Conservation (phyloP, 257 asterid genomes). For the Plantago elongata region DNA sequence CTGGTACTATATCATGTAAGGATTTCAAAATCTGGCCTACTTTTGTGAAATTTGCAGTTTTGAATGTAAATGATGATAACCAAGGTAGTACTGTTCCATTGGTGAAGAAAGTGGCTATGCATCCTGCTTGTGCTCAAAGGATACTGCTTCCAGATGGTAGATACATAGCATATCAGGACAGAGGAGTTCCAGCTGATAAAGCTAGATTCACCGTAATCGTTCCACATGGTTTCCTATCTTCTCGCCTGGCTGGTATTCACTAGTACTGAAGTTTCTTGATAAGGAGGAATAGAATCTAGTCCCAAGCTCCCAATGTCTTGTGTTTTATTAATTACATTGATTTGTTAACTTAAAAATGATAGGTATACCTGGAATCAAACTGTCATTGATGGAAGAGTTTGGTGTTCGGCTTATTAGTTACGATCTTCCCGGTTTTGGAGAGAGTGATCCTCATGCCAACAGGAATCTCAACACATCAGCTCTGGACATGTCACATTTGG, state of each 20-base stretch:
- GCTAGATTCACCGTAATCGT: conserved; percentile 56
- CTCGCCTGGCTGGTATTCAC: conserved; percentile 66
- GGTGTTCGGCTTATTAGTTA: conserved; percentile 74
- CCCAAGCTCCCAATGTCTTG: neutral
- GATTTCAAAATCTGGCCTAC: too few relatives aligned
- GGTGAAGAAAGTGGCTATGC: conserved; percentile 48
- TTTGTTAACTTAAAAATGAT: conserved; percentile 14
- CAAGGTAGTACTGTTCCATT: conserved; percentile 26
- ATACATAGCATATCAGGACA: conserved; percentile 64
- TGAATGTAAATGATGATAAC: conserved; percentile 42
- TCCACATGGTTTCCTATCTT: conserved; percentile 70
- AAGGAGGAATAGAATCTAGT: neutral
- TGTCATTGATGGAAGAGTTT: conserved; percentile 60
- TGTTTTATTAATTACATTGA: neutral
- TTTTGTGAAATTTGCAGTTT: conserved; percentile 36
- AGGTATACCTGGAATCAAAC: conserved; percentile 66
- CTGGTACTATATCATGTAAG: too few relatives aligned
- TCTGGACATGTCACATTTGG: conserved; percentile 59
- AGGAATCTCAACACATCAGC: conserved; percentile 77
- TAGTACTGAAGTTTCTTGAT: neutral
- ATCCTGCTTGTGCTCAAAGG: conserved; percentile 68
- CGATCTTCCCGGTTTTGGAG: conserved; percentile 96
- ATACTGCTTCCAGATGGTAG: conserved; percentile 73
- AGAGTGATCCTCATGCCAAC: conserved; percentile 72
- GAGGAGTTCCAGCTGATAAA: conserved; percentile 62